phyloP scores from a whole-genome alignment of 179 eudicot genomes.

The Beta macrorhiza region DNA sequence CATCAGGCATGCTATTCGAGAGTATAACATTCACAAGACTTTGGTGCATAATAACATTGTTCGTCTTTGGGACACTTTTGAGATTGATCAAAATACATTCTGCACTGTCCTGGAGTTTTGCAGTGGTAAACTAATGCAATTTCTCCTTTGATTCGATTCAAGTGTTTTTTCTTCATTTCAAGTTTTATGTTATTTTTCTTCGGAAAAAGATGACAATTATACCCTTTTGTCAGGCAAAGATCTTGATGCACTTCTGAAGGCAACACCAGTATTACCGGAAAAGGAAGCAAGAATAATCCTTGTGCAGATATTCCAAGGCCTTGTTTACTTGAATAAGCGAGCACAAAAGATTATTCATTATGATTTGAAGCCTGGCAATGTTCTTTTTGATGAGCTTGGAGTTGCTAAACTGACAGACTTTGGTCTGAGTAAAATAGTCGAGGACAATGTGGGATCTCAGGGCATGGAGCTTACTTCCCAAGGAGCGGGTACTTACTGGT shows the following conservation, averaged over 20 bases:
- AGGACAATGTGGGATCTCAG: slow-evolving; percentile 91
- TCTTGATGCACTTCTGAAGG: slow-evolving; percentile 97
- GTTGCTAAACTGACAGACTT: slow-evolving; percentile 96
- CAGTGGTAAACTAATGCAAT: slow-evolving; percentile 53
- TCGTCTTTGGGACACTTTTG: slow-evolving; percentile 98
- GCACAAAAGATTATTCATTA: slow-evolving; percentile 90
- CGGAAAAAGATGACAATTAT: background rate
- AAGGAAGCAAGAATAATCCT: slow-evolving; percentile 93
- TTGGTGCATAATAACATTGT: slow-evolving; percentile 92
- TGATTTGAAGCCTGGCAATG: slow-evolving; percentile 98
- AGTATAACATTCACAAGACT: slow-evolving; percentile 96
- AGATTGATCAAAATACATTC: slow-evolving; percentile 94
- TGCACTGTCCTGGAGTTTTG: slow-evolving; percentile 95
- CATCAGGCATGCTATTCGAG: slow-evolving; percentile 93
- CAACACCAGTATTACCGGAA: slow-evolving; percentile 85
- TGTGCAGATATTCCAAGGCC: slow-evolving; percentile 95
- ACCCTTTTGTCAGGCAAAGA: slow-evolving; percentile 68
- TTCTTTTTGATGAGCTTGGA: slow-evolving; percentile 88
- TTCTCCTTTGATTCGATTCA: slow-evolving; percentile 9
- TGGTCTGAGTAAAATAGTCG: slow-evolving; percentile 98
- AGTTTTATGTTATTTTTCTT: background rate
- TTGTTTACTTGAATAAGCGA: slow-evolving; percentile 87
- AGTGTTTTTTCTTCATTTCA: background rate
- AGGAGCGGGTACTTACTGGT: slow-evolving; percentile 99
- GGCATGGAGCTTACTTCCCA: slow-evolving; percentile 99